Conservation (phyloP, 805 yeast species). For the Zygotorulaspora chibaensis region DNA sequence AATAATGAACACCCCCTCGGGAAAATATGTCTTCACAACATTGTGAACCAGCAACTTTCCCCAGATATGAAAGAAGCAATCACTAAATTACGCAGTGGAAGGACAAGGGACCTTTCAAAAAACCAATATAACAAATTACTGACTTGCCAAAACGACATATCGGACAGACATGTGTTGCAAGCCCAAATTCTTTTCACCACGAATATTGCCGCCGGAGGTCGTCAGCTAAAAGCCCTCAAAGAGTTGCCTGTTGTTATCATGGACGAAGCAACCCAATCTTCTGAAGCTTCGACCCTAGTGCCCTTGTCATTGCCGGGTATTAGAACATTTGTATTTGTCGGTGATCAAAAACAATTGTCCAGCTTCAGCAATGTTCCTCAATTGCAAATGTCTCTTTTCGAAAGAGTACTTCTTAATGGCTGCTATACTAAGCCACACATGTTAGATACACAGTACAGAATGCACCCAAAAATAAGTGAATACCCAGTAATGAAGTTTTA, state of each 20-base stretch:
- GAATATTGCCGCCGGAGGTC: constrained; percentile 68
- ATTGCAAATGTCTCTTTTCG: constrained; percentile 62
- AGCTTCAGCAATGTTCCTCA: constrained; percentile 67
- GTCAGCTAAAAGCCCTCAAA: constrained; percentile 51
- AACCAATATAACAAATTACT: constrained; percentile 49
- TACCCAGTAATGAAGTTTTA: constrained; percentile 54
- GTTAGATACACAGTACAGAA: constrained; percentile 66
- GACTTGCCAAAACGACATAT: constrained; percentile 41
- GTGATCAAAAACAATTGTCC: constrained; percentile 72
- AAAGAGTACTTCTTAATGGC: constrained; percentile 59
- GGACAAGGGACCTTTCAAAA: constrained; percentile 39
- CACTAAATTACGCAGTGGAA: constrained; percentile 42
- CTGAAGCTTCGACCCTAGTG: constrained; percentile 66
- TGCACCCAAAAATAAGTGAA: constrained; percentile 61
- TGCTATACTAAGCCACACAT: constrained; percentile 57
- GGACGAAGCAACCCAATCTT: constrained; percentile 77
- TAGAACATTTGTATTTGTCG: constrained; percentile 63
- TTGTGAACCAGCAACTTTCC: constrained; percentile 49
- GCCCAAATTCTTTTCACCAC: constrained; percentile 71
- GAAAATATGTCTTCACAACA: constrained; percentile 61
- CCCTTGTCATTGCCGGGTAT: constrained; percentile 68
- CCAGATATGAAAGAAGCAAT: constrained; percentile 41
- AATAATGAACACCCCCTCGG: constrained; percentile 51
- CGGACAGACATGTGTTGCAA: constrained; percentile 52
- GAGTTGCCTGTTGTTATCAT: constrained; percentile 63